A percentile compares a stretch with the other conserved stretches of the same genome.
Evolutionary conservation across 352 stramenopile species (phyloP).

Genomic region (Plasmopara viticola): DNA sequence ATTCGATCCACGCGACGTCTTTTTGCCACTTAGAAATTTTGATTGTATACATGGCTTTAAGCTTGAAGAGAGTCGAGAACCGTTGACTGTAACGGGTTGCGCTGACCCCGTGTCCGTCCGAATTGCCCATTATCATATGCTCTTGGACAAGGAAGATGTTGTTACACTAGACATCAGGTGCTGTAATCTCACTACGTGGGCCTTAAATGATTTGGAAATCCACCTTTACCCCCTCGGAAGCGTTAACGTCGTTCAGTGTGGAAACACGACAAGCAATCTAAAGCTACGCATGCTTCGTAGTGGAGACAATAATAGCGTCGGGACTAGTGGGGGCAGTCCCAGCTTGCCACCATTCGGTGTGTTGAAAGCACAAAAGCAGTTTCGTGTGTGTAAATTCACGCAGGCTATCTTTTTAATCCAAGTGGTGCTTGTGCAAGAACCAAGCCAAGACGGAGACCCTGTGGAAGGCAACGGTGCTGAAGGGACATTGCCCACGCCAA

Average conservation of each 20-base stretch:
- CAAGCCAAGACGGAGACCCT: constrained; percentile 21
- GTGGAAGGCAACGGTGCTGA: constrained; percentile 7
- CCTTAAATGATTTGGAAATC: constrained; percentile 62
- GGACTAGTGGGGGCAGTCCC: constrained; percentile 21
- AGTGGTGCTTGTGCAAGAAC: constrained; percentile 43
- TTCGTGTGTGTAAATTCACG: constrained; percentile 57
- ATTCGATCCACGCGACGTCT: constrained; percentile 36
- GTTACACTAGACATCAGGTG: constrained; percentile 44
- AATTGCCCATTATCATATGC: constrained; percentile 48
- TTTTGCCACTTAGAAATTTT: constrained; percentile 22
- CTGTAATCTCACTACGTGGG: constrained; percentile 62
- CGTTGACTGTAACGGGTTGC: constrained; percentile 43
- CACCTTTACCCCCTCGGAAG: constrained; percentile 40
- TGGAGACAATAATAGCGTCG: constrained; percentile 23
- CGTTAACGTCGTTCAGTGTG: constrained; percentile 34
- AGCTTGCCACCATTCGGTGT: constrained; percentile 48
- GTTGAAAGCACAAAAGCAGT: constrained; percentile 61
- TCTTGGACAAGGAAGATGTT: constrained; percentile 37
- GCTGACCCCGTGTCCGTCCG: constrained; percentile 54
- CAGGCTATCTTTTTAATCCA: constrained; percentile 51
- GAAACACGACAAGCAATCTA: constrained; percentile 52
- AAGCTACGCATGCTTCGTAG: constrained; percentile 43
- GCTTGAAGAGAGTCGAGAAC: constrained; percentile 13
- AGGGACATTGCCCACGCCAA: constrained; percentile 5
- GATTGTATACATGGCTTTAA: not conserved